Evolutionary conservation across 805 yeast genomes (phyloP).

Genomic region (Candida vartiovaarae): DNA sequence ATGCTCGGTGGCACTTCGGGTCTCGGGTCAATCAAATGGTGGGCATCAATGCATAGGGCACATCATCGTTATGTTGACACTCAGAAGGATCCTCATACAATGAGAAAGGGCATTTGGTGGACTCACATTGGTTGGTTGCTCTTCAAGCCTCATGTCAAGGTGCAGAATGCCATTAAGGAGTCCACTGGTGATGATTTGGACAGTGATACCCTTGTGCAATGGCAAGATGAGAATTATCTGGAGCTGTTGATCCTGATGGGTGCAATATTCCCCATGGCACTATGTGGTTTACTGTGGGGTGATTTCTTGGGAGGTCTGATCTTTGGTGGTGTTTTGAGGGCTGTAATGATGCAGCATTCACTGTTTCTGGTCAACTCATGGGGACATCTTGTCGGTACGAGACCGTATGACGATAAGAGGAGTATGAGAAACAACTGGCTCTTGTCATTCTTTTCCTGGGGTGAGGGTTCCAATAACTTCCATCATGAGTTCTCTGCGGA

Average conservation of each 20-base stretch:
- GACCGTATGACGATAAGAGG: conserved; percentile 68
- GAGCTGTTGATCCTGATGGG: conserved; percentile 43
- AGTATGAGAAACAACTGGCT: conserved; percentile 63
- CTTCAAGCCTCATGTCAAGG: conserved; percentile 55
- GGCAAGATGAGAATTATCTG: conserved; percentile 33
- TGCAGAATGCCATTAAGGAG: conserved; percentile 27
- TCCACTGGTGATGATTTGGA: conserved; percentile 54
- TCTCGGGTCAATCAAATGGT: conserved; percentile 67
- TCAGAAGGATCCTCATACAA: conserved; percentile 81
- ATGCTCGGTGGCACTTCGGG: conserved; percentile 67
- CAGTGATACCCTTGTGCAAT: conserved; percentile 39
- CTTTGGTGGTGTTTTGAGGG: conserved; percentile 72
- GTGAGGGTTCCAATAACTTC: conserved; percentile 89
- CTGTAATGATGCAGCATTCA: conserved; percentile 71
- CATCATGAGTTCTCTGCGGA: conserved; percentile 95
- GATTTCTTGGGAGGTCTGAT: conserved; percentile 72
- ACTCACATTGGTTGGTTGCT: conserved; percentile 89
- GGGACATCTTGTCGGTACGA: conserved; percentile 72
- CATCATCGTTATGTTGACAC: conserved; percentile 89
- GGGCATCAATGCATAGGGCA: conserved; percentile 81
- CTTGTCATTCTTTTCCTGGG: conserved; percentile 65
- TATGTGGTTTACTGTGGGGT: conserved; percentile 63
- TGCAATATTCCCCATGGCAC: conserved; percentile 54
- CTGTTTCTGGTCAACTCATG: conserved; percentile 72
- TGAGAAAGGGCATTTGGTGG: conserved; percentile 72